Conservation (phyloP, 78 protist species). For the slime mould (Dictyostelium discoideum) region DNA sequence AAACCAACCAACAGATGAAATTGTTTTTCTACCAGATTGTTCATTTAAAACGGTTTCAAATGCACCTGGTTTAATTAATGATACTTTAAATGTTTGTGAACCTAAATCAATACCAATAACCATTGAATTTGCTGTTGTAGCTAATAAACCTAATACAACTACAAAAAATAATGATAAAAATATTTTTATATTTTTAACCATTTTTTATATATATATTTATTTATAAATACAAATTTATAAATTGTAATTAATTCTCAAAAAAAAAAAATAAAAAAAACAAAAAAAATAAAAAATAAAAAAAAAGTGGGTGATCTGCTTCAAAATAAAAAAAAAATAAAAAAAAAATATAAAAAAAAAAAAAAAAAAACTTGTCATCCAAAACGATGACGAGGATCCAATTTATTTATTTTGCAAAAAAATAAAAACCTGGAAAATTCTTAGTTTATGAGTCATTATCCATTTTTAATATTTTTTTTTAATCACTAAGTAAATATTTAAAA, state of each 20-base stretch:
- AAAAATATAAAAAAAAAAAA: background rate
- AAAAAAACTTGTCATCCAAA: background rate
- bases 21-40: slow-evolving; percentile 87
- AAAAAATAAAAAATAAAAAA: background rate
- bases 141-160: background rate
- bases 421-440: too few relatives aligned
- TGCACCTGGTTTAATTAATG: slow-evolving; percentile 64
- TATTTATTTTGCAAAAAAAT: too few relatives aligned
- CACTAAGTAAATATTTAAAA: too few relatives aligned
- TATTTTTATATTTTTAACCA: background rate
- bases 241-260: background rate
- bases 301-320: background rate
- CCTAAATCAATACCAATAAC: slow-evolving; percentile 92
- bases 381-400: too few relatives aligned
- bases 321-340: background rate
- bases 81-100: slow-evolving; percentile 83
- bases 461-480: too few relatives aligned
- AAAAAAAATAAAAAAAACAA: background rate
- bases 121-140: background rate
- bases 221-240: background rate
- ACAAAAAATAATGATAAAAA: background rate
- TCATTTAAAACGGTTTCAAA: slow-evolving; percentile 86
- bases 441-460: too few relatives aligned
- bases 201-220: background rate
- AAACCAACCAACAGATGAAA: slow-evolving; percentile 71